A percentile compares a stretch with the other conserved stretches of the same genome.
Evolutionary conservation across 768 basidiomycete species (phyloP).

Genomic region (Omphalotus guepiniiformis): DNA sequence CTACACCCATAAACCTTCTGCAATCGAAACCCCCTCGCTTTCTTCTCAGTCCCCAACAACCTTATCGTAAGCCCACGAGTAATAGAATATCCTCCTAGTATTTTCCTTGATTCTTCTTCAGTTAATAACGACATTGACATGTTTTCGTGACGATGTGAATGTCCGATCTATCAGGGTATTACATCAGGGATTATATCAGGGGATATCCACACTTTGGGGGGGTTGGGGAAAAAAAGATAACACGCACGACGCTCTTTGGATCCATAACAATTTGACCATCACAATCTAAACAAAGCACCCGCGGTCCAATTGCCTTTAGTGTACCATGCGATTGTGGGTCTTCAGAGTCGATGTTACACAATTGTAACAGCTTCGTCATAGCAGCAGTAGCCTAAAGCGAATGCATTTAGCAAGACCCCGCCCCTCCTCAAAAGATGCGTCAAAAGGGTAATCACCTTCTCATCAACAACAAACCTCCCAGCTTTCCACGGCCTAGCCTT

Average conservation of each 20-base stretch:
- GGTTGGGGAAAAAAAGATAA: not conserved
- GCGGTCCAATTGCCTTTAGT: slow-evolving; percentile 21
- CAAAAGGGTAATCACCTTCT: slow-evolving; percentile 36
- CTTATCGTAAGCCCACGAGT: slow-evolving; percentile 17
- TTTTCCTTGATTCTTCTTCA: slow-evolving; percentile 13
- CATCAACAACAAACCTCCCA: slow-evolving; percentile 52
- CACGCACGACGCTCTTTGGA: slow-evolving; percentile 42
- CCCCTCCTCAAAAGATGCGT: not conserved
- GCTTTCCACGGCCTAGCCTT: slow-evolving; percentile 39
- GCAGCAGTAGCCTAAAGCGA: slow-evolving; percentile 42
- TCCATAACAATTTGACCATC: slow-evolving; percentile 44
- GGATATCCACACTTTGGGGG: too few relatives aligned
- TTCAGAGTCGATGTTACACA: slow-evolving; percentile 27
- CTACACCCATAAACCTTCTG: slow-evolving; percentile 46
- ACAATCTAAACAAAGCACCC: slow-evolving; percentile 49
- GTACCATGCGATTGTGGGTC: slow-evolving; percentile 16
- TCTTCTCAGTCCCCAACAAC: slow-evolving; percentile 15
- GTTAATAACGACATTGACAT: slow-evolving; percentile 38
- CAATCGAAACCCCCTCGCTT: slow-evolving; percentile 26
- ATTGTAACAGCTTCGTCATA: slow-evolving; percentile 32
- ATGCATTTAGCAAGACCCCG: not conserved
- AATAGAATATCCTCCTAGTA: slow-evolving; percentile 17
- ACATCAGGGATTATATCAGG: not conserved
- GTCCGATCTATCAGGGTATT: slow-evolving; percentile 44
- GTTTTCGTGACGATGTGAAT: slow-evolving; percentile 58